These are phyloP conservation scores for Citrullus amarus DNA, from an alignment of 306 rosid species.

Conservation along the genomic window DNA sequence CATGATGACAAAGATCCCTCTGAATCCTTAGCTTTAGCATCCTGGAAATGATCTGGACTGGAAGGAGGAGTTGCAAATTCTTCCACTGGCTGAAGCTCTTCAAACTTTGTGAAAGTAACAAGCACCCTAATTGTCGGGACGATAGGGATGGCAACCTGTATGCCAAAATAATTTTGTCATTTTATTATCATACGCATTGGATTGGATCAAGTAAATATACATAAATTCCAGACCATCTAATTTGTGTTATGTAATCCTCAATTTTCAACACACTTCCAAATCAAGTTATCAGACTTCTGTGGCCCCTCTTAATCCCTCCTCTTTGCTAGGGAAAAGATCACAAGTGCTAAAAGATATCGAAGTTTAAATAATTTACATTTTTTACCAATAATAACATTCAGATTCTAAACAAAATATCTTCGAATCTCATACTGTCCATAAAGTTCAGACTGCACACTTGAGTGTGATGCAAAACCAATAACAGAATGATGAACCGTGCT, in stretches of 20 bases:
- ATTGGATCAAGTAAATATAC: background rate
- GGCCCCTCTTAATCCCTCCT: background rate
- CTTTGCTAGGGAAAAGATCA: background rate
- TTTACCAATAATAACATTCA: background rate
- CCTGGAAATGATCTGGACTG: conserved; percentile 86
- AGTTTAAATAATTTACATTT: background rate
- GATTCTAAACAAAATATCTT: background rate
- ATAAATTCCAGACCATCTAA: background rate
- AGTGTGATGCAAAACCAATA: background rate
- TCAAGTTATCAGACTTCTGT: background rate
- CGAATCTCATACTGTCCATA: background rate
- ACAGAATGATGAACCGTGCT: background rate
- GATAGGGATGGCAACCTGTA: conserved; percentile 81
- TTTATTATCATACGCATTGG: background rate
- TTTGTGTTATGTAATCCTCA: background rate
- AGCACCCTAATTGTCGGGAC: conserved; percentile 93
- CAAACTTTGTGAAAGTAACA: conserved; percentile 84
- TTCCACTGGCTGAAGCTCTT: conserved; percentile 90
- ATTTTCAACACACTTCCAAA: background rate
- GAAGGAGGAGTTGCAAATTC: conserved; percentile 95
- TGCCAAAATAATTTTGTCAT: conserved; percentile 1
- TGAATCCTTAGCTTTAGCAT: conserved; percentile 57
- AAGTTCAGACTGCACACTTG: background rate
- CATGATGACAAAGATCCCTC: conserved; percentile 75
- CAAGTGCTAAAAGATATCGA: background rate